Base-by-base conservation (phyloP, 2,329 filamentous ascomycete genomes). In the Fusarium torreyae region DNA sequence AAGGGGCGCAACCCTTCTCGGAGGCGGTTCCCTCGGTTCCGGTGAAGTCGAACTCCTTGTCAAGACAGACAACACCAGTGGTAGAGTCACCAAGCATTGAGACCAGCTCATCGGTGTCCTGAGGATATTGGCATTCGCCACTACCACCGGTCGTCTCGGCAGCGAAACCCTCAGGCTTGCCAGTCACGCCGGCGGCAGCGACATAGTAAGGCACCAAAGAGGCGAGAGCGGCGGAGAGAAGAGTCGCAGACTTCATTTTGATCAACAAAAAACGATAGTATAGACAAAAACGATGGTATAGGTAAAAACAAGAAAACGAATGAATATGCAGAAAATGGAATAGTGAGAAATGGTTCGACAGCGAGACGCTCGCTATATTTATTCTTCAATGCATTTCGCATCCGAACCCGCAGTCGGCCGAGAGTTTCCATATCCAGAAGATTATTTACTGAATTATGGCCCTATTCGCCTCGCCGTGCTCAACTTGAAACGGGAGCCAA, bases 141-240 rank as follows among this genome's bases (percentile, higher is more conserved):
- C 86, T 88, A 70, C 89, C 89, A 40, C 89, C 89, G 14, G 89
- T 91, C 18, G 86, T 85, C 44, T 87, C 86, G 61, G 79, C 77
- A 46, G 81, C 81, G 69, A 84, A 83, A 15, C 82, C 82, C 58
- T 83, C 77, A 17, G 82, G 77, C 20, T 78, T 71, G 39, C 81
- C 80, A 10, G 71, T 66, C 22, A 78, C 57, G 24, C 76, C 75
- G 15, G 63, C 63, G 14, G 72, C 49, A 57, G 57, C 50, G 15
- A 52, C 40, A 17, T 42, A 39, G 39, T 31, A 13, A 31, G 63
- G 60, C 40, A 72, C 49, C 45, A 74, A 42, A 46, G 68, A 53
- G 34, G 68, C 56, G 1, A 70, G 4, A n/a, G 68, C 68, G 33
- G 68, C 50, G 59, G 69, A 63, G 8, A 70, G 38, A 17, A 66